Percentiles rank a stretch among this genome's conserved stretches.
Conservation (phyloP, 2,329 filamentous ascomycete genomes). For the Aschersonia sp. region DNA sequence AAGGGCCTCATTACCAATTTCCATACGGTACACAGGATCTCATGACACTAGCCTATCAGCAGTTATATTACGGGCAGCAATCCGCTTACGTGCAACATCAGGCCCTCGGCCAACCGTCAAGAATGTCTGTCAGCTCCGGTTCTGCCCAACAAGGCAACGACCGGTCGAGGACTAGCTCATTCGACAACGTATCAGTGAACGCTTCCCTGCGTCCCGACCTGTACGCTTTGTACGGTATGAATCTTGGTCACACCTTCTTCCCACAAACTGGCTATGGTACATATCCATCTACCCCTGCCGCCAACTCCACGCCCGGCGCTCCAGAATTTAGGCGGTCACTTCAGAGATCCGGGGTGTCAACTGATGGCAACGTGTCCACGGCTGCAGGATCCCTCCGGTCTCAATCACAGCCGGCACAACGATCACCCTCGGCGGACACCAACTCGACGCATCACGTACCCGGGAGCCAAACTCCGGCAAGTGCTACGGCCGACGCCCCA, state of each 20-base stretch:
- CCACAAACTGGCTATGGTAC: slow-evolving; percentile 32
- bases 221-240: slow-evolving; percentile 33
- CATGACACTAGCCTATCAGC: slow-evolving; percentile 25
- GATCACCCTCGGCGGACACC: slow-evolving; percentile 20
- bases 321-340: slow-evolving; percentile 42
- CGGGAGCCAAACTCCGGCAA: slow-evolving; percentile 20
- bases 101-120: slow-evolving; percentile 17
- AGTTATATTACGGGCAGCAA: slow-evolving; percentile 20
- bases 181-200: slow-evolving; percentile 45
- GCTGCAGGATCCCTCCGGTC: slow-evolving; percentile 44
- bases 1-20: slow-evolving; percentile 24
- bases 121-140: slow-evolving; percentile 11
- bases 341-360: slow-evolving; percentile 36
- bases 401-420: slow-evolving; percentile 50
- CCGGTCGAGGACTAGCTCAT: slow-evolving; percentile 46
- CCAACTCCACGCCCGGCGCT: slow-evolving; percentile 33
- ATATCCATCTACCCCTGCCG: slow-evolving; percentile 41
- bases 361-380: slow-evolving; percentile 29
- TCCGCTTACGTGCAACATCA: slow-evolving; percentile 21
- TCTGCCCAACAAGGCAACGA: slow-evolving; percentile 22
- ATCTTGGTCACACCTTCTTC: slow-evolving; percentile 29
- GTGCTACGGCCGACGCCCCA: slow-evolving; percentile 17
- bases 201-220: slow-evolving; percentile 42
- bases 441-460: slow-evolving; percentile 9
- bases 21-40: slow-evolving; percentile 25